Conservation (phyloP, 345 rosid species). For the Gossypium bickii region DNA sequence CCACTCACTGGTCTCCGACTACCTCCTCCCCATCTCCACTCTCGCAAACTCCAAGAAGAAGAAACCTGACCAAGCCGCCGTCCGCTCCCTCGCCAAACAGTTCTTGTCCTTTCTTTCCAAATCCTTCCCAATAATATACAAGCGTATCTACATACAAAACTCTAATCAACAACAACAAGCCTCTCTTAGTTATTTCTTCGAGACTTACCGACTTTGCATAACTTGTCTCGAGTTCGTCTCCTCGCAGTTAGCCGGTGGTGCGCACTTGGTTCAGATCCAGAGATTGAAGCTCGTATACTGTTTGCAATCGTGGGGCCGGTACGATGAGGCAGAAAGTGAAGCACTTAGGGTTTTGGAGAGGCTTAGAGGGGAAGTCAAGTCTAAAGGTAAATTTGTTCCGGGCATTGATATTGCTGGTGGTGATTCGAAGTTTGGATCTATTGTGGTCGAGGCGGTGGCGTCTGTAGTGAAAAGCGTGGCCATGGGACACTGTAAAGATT, state of each 20-base stretch:
- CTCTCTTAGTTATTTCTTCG: constrained; percentile 32
- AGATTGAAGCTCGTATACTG: constrained; percentile 46
- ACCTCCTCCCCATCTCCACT: constrained; percentile 50
- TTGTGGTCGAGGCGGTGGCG: constrained; percentile 54
- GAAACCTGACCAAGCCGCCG: constrained; percentile 27
- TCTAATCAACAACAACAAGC: constrained; percentile 7
- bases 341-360: constrained; percentile 50
- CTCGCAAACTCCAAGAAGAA: constrained; percentile 23
- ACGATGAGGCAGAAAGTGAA: constrained; percentile 37
- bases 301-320: constrained; percentile 49
- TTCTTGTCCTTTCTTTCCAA: constrained; percentile 59
- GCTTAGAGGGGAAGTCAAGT: constrained; percentile 27
- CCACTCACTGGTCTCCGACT: constrained; percentile 47
- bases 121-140: constrained; percentile 70
- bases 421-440: constrained; percentile 44
- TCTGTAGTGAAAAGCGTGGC: constrained; percentile 49
- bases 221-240: constrained; percentile 59
- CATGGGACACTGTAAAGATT: constrained; percentile 35
- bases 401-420: constrained; percentile 17
- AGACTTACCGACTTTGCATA: constrained; percentile 56
- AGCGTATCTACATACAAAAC: constrained; percentile 46
- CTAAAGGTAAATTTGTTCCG: constrained; percentile 31
- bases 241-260: constrained; percentile 65
- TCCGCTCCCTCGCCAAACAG: constrained; percentile 68
- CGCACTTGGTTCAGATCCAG: constrained; percentile 49